Base-by-base conservation (phyloP, 768 basidiomycete species). In the Russula brevipes region DNA sequence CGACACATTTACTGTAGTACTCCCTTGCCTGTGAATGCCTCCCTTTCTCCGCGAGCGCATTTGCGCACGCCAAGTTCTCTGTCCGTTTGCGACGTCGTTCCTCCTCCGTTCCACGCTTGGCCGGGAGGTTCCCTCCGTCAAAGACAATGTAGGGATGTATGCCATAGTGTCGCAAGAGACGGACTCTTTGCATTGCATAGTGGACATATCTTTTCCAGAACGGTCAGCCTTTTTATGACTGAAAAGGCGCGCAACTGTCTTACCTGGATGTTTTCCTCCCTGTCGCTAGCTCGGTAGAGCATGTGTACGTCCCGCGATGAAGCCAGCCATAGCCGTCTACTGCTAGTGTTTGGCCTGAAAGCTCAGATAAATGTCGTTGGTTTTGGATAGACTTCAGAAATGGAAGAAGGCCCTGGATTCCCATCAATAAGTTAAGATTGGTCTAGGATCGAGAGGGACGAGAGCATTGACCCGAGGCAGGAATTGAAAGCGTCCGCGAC, bases 321-420 rank as follows among this genome's bases (percentile, higher is more conserved):
- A 95, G 77, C 92, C 92, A 94, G 60, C 94, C 94, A 73, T 99
- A 99, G 46, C 87, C 95, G 77, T 98, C 96, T 45, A 98, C 87
- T 0, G 91, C 96, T 41, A 98, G 76, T 2, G 87, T 91, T 72
- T 94, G 85, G 14, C 91, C 94, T 51, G 83, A 75, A 71, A 88
- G 93, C 60, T 94, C 90, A 3, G 85, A 87, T 59, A 98, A 81
- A 68, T 91, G 87, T 61, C 79, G 83, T 61, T 81, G 83, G 59
- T 81, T 83, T 70, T 95, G 91, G 42, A 97, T 95, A 47, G 91
- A 84, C 79, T 94, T 95, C 66, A 98, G 83, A 31, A 96, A 82
- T 38, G 94, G 91, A 39, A 98, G 76, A 19, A 98, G 81, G 12
- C 96, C 96, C 61, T 86, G 82, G 61, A 98, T 98, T 35, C 96